These are phyloP conservation scores for Serendipita sp. DNA, from an alignment of 768 basidiomycete species.

Conservation along the genomic window DNA sequence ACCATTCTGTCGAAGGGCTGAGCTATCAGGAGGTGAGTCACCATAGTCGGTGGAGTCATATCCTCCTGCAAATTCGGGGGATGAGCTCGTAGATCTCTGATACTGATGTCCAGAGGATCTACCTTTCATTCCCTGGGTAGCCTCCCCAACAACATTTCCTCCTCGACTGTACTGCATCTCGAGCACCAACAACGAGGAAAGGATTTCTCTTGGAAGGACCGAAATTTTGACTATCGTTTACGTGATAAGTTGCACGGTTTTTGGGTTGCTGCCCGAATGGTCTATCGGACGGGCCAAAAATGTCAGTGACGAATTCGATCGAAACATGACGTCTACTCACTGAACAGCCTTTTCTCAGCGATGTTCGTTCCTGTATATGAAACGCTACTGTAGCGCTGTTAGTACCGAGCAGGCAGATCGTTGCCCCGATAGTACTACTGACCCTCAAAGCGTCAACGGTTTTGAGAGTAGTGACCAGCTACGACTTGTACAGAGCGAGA, in stretches of 20 bases:
- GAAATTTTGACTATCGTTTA: neutral
- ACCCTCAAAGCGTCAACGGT: too few species aligned
- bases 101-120: neutral
- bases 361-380: too few species aligned
- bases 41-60: neutral
- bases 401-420: too few species aligned
- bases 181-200: neutral
- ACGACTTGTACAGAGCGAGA: too few species aligned
- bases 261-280: too few species aligned
- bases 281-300: too few species aligned
- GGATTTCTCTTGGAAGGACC: neutral
- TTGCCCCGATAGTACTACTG: too few species aligned
- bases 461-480: too few species aligned
- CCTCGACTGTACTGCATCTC: slow-evolving; percentile 2
- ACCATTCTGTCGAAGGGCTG: neutral
- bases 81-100: neutral
- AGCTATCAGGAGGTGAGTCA: slow-evolving; percentile 2
- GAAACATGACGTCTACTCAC: too few species aligned
- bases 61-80: slow-evolving; percentile 4
- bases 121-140: neutral
- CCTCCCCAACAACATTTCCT: neutral
- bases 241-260: neutral
- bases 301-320: too few species aligned
- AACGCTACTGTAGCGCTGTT: too few species aligned
- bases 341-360: too few species aligned